Base-by-base conservation (phyloP, 208 protist species). In the Trypanosoma theileri region DNA sequence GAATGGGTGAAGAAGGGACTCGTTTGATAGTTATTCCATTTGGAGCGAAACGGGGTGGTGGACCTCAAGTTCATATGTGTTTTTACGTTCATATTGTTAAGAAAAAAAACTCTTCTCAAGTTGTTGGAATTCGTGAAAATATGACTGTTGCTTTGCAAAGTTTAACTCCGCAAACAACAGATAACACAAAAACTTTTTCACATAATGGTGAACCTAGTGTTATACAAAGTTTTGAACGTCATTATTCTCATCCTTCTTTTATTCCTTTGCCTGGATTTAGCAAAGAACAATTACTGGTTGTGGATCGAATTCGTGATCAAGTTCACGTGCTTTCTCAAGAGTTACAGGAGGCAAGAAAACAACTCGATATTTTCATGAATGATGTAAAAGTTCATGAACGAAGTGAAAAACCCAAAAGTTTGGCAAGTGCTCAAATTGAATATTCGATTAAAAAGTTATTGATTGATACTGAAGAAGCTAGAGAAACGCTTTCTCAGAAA, bases 401-500 rank as follows among this genome's bases (percentile, higher is more conserved):
- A 10, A 41, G 73, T 31, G 64, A 64, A 10, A 70, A 72, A 48
- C 75, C 81, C 22, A 73, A 77, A 11, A 89, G 78, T 62, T 67
- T 92, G 45, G 52, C 74, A 22, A 80, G 63, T 63, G 80, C 75
- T 1, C 86, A 92, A 75, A 75, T 92, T 21, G 79, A 84, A 66
- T 85, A 84, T 71, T 89, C 82, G 7, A 62, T 92, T 16, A 66
- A 89, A 57, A 83, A 88, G 51, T 69, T 92, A 13, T 69, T 92
- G 28, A 45, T n/a, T 11, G 79, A 82, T 51, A 80, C 74, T 9
- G 79, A 85, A 22, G 71, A 77, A n/a, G 69, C 57, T 22, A 75
- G 73, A 57, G 67, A 82, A 7, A n/a, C 62, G 11, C 51, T 92
- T 28, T 52, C 62, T 16, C 77, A 89, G 54, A 84, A 84, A 44